Evolutionary conservation across 2,329 filamentous ascomycete genomes (phyloP), one percentile per base, ranked within the genome.

Genomic region (Monilinia polystroma): DNA sequence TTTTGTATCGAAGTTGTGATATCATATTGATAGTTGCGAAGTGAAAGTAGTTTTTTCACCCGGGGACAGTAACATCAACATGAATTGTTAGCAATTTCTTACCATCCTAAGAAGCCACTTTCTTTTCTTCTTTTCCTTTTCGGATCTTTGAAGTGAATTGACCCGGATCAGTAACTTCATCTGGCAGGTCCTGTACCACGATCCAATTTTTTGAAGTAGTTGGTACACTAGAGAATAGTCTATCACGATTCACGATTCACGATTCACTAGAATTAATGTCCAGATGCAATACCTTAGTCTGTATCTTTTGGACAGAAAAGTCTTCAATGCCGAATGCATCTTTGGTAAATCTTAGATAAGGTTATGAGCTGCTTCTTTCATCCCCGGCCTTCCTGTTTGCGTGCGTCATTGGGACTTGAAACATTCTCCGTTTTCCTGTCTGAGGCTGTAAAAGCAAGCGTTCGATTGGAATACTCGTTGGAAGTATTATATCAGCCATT

Each of bases 401-500:
- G 38, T 52, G 51, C 58, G 29, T 41, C 58, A 26, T 51, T 62
- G 45, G 29, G 23, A 16, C 18, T 60, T 43, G 26, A 35, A 49
- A 59, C 29, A 49, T 38, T 60, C 58, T 60, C 45, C 57, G 45
- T 35, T 10, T 11, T 60, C 45, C 58, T 45, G 58, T 51, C 29
- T 51, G 58, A 62, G 58, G 58, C 58, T 62, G 57, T 35, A 20
- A 49, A 49, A 26, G 43, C 6, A 16, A n/a, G 29, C 32, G 57
- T 60, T 29, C n/a, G 58, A 26, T 38, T 51, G 58, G 45, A n/a
- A 38, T 51, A 3, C 29, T 18, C 26, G 29, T n/a, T 26, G n/a
- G 29, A 11, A 51, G 11, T 49, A 51, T 51, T 62, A 26, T 51
- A 60, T 62, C 58, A 62, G 58, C 58, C 47, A 60, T 41, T 12